Evolutionary conservation across 2,329 filamentous ascomycete genomes (phyloP).

Genomic region (Orbilia ellipsospora): DNA sequence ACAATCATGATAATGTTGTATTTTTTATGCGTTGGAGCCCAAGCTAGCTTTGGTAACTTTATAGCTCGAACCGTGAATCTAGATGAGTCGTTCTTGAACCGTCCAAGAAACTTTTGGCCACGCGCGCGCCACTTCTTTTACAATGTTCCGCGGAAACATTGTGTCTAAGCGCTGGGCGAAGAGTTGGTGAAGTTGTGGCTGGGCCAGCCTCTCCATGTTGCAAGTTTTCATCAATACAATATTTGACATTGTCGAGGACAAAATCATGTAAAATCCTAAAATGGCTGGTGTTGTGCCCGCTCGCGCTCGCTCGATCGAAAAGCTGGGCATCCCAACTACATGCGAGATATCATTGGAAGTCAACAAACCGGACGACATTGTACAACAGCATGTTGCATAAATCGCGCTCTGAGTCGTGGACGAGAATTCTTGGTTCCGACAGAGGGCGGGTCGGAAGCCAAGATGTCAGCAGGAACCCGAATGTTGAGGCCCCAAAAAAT

Average conservation of each 20-base stretch:
- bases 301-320: too few relatives aligned
- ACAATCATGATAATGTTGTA: neutral
- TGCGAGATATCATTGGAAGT: too few relatives aligned
- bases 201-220: neutral
- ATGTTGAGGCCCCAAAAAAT: conserved; percentile 9
- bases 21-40: neutral
- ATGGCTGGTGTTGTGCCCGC: neutral
- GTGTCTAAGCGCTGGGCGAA: conserved; percentile 1
- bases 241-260: neutral
- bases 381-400: conserved; percentile 39
- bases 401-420: conserved; percentile 24
- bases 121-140: neutral
- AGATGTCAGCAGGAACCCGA: conserved; percentile 34
- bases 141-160: conserved; percentile 14
- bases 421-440: conserved; percentile 27
- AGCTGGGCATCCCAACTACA: too few relatives aligned
- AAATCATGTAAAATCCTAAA: neutral
- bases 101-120: too few relatives aligned
- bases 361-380: neutral
- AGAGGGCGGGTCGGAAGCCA: conserved; percentile 2
- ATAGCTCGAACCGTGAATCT: too few relatives aligned
- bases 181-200: neutral
- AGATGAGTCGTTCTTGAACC: too few relatives aligned
- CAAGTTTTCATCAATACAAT: neutral
- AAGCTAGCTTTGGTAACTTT: too few relatives aligned